Evolutionary conservation across 2,329 filamentous ascomycete genomes (phyloP).

Genomic region (Aspergillus terreus): DNA sequence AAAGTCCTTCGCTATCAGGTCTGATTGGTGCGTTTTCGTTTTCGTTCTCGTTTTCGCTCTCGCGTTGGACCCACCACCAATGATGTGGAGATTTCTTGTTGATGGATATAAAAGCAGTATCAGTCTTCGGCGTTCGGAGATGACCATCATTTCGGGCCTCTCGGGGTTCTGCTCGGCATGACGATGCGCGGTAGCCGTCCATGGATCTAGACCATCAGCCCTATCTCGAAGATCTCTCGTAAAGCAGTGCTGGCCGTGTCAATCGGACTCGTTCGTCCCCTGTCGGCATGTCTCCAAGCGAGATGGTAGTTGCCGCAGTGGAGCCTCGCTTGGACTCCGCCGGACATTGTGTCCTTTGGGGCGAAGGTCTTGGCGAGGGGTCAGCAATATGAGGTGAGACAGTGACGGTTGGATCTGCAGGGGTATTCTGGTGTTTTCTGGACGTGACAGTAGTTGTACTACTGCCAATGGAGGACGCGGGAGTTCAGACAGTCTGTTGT

Average conservation of each 20-base stretch:
- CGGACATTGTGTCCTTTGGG: not conserved
- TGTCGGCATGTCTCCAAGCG: not conserved
- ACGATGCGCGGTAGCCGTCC: too few species aligned
- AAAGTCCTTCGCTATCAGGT: not conserved
- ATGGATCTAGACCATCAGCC: not conserved
- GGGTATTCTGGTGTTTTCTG: too few species aligned
- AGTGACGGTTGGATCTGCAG: too few species aligned
- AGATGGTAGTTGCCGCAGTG: conserved; percentile 2
- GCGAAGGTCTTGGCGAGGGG: not conserved
- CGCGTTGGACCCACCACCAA: not conserved
- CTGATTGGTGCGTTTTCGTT: conserved; percentile 19
- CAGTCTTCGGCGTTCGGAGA: too few species aligned
- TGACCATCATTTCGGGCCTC: too few species aligned
- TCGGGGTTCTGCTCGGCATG: too few species aligned
- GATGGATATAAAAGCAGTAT: too few species aligned
- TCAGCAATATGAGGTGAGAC: too few species aligned
- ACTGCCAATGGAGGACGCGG: too few species aligned
- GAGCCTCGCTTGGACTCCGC: not conserved
- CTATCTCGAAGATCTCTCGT: not conserved
- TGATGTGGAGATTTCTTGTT: not conserved
- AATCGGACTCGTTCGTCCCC: too few species aligned
- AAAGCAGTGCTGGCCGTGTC: not conserved
- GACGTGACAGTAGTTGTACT: too few species aligned
- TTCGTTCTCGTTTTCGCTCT: conserved; percentile 20
- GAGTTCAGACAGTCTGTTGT: too few species aligned